These are phyloP conservation scores for Celoporthe dispersa DNA, from an alignment of 2,329 filamentous ascomycete species.

Conservation along the genomic window DNA sequence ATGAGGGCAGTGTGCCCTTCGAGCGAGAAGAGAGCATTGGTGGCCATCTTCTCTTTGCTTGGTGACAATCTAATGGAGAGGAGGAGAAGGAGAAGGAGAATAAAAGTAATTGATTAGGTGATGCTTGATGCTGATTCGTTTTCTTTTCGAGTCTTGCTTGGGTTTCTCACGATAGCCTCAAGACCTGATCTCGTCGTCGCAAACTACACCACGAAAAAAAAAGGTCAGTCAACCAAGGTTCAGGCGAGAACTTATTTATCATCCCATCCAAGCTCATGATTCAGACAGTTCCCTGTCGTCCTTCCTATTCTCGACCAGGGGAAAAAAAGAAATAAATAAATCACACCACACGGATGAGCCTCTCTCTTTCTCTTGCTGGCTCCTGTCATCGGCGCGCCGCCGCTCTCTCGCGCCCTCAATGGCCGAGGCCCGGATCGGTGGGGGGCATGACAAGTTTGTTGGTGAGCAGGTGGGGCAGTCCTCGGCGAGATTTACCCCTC, in stretches of 20 bases:
- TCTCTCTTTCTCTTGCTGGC: neutral
- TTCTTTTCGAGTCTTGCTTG: neutral
- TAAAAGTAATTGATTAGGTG: too few relatives aligned
- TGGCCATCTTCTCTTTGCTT: conserved; percentile 31
- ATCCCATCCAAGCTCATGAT: neutral
- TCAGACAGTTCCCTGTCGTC: neutral
- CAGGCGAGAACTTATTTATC: neutral
- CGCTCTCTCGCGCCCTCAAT: neutral
- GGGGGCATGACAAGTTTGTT: neutral
- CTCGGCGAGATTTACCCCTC: conserved; percentile 27
- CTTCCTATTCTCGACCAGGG: neutral
- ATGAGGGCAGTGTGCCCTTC: conserved; percentile 60
- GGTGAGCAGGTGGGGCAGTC: conserved; percentile 11
- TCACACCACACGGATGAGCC: neutral
- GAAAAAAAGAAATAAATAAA: neutral
- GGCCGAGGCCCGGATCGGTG: neutral
- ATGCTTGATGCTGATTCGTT: too few relatives aligned
- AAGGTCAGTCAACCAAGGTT: neutral
- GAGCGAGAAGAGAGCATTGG: conserved; percentile 52
- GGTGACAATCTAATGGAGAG: too few relatives aligned
- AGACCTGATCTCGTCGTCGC: neutral
- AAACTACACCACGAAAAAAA: neutral
- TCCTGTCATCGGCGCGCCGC: neutral
- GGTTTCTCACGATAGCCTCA: neutral
- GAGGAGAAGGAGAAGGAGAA: too few relatives aligned